Base-by-base conservation (phyloP, 192 early-diverging fungal genomes). In the Spinellus fusiger region DNA sequence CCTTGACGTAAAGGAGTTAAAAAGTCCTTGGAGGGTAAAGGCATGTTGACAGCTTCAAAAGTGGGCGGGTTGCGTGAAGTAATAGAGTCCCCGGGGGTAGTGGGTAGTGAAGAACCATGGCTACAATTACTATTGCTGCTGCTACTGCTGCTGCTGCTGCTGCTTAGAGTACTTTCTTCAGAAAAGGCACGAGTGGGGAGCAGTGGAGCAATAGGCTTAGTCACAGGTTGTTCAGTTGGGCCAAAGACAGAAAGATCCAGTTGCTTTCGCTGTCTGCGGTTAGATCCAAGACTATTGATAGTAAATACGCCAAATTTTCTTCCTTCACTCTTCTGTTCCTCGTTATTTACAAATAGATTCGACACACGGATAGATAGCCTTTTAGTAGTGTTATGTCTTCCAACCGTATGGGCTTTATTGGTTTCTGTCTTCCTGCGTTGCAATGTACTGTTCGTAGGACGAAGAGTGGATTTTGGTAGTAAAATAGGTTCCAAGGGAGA, bases 171-270 rank as follows among this genome's bases (percentile, higher is more conserved):
- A 47, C 65, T 67, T 31, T 29, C 65, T 53, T 54, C 58, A 1
- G 65, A 67, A 13, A 67, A 54, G 4, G 27, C 20, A 53, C 51
- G 51, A 1, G 65, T 56, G 16, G 62, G 52, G 0, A 38, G n/a
- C 0, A 46, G 28, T 15, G 25, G 62, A 15, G 49, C 23, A 16
- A 29, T 28, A 28, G 31, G 16, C 35, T 32, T 25, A 34, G 49
- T 7, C 15, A 9, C 12, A 51, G 27, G 13, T 35, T 54, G 18
- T 0, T 27, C 38, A 15, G 49, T 51, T 35, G 56, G 55, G 22
- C 35, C 20, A 44, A 67, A 67, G 16, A 67, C 26, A 16, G 65
- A 46, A 49, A 67, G 49, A 55, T 67, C 65, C 28, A 67, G 58
- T 37, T 67, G 51, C 27, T 63, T 63, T 15, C 61, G 49, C 49